Conservation (phyloP, 1,284 basidiomycete genomes). For the Bjerkandera adusta region DNA sequence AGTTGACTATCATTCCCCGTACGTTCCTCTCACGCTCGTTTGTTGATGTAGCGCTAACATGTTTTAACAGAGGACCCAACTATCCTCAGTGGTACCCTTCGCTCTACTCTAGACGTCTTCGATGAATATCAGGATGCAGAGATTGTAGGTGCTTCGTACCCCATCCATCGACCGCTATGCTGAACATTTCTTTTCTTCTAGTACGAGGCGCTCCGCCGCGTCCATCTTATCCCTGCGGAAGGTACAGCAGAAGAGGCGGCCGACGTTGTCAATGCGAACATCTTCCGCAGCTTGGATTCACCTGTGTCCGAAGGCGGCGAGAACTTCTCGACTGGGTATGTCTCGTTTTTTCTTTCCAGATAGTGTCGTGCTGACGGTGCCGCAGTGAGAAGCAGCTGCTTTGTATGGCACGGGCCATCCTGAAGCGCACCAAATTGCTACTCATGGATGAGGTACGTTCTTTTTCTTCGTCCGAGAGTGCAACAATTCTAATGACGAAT, state of each 20-base stretch:
- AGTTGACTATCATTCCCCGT: slow-evolving; percentile 93
- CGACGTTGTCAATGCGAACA: slow-evolving; percentile 70
- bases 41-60: slow-evolving; percentile 1
- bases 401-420: slow-evolving; percentile 82
- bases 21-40: slow-evolving; percentile 25
- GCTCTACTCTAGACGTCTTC: slow-evolving; percentile 90
- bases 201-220: slow-evolving; percentile 87
- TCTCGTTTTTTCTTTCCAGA: slow-evolving; percentile 7
- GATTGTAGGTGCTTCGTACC: slow-evolving; percentile 53
- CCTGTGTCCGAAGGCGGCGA: slow-evolving; percentile 88
- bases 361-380: not conserved
- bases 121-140: slow-evolving; percentile 85
- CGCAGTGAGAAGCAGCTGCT: slow-evolving; percentile 76
- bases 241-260: slow-evolving; percentile 50
- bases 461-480: slow-evolving; percentile 10
- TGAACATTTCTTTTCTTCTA: slow-evolving; percentile 25
- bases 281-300: slow-evolving; percentile 86
- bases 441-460: slow-evolving; percentile 77
- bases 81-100: slow-evolving; percentile 84
- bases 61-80: slow-evolving; percentile 75
- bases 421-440: slow-evolving; percentile 72
- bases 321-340: slow-evolving; percentile 87
- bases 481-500: not conserved
- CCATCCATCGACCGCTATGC: not conserved
- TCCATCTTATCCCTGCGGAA: slow-evolving; percentile 76